Evolutionary conservation across 2,329 filamentous ascomycete genomes (phyloP).

Genomic region (Xylariaceae sp.): DNA sequence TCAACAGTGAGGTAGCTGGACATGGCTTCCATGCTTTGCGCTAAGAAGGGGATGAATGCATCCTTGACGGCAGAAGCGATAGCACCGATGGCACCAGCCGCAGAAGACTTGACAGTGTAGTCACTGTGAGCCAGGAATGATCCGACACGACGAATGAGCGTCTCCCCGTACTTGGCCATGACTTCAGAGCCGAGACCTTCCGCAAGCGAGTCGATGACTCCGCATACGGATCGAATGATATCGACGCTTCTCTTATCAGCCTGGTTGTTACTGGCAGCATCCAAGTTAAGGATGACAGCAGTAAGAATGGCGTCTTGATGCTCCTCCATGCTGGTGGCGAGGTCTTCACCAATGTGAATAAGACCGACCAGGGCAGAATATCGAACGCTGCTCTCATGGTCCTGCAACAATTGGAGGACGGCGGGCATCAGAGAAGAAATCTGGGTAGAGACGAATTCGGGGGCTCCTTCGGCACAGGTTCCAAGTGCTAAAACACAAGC

Average conservation of each 20-base stretch:
- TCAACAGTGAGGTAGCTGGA: slow-evolving; percentile 80
- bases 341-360: slow-evolving; percentile 85
- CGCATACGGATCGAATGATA: slow-evolving; percentile 85
- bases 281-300: slow-evolving; percentile 80
- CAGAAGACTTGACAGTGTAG: slow-evolving; percentile 81
- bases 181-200: slow-evolving; percentile 77
- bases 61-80: slow-evolving; percentile 80
- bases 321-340: slow-evolving; percentile 81
- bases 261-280: slow-evolving; percentile 66
- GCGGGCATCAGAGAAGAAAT: slow-evolving; percentile 79
- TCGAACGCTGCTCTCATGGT: slow-evolving; percentile 77
- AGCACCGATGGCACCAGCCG: slow-evolving; percentile 83
- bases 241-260: slow-evolving; percentile 70
- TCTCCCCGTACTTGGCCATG: slow-evolving; percentile 74
- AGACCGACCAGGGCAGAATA: slow-evolving; percentile 83
- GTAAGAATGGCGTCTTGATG: slow-evolving; percentile 82
- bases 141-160: slow-evolving; percentile 79
- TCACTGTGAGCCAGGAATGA: slow-evolving; percentile 79
- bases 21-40: slow-evolving; percentile 83
- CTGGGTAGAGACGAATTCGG: slow-evolving; percentile 95
- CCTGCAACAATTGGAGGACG: slow-evolving; percentile 76
- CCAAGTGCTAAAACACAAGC: slow-evolving; percentile 88
- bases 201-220: slow-evolving; percentile 85
- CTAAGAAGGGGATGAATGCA: slow-evolving; percentile 86
- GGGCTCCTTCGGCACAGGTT: slow-evolving; percentile 92